Evolutionary conservation across 2,329 filamentous ascomycete genomes (phyloP), one percentile per base, ranked within the genome.

Genomic region (Bipolaris sorokiniana): DNA sequence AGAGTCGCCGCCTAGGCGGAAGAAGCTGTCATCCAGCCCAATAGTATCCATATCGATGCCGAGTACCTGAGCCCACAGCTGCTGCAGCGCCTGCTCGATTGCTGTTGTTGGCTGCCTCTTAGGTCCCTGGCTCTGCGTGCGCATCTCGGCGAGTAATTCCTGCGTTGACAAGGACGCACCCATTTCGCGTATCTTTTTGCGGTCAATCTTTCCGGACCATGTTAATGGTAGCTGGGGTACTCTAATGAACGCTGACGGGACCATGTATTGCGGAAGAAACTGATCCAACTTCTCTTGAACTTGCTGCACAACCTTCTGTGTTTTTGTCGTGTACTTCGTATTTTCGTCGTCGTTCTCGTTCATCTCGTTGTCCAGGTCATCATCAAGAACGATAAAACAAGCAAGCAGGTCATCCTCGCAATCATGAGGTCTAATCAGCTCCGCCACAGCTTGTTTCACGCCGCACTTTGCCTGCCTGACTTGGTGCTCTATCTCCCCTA

Each of bases 241-340:
- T 0, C 78, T 74, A 9, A 83, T 77, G 50, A 79, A 82, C 10
- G 76, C 75, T 0, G 72, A 72, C 0, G 82, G 78, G 1, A 79
- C 68, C 76, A 79, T 79, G 58, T 78, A 76, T 9, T 33, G 36
- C 15, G 36, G 34, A 7, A 41, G 23, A 33, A n/a, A 13, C 26
- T 33, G 42, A 6, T 7, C 42, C 26, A 46, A 16, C 11, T 3
- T 9, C 5, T 33, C 10, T 5, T 46, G 15, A 11, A 18, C 16
- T 16, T 45, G 22, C 28, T 13, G 28, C 28, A 31, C 10, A 31
- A 31, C 28, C 1, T 7, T n/a, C n/a, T 10, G 23, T 9, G 22
- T 16, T 5, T 9, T 16, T 26, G 7, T n/a, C 23, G 6, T 10
- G 41, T 20, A 31, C 23, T n/a, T 26, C 2, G 7, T n/a, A n/a